Percentiles rank a stretch among this genome's conserved stretches.
phyloP scores from a whole-genome alignment of 2,329 filamentous ascomycete genomes.

The Gnomoniopsis smithogilvyi region DNA sequence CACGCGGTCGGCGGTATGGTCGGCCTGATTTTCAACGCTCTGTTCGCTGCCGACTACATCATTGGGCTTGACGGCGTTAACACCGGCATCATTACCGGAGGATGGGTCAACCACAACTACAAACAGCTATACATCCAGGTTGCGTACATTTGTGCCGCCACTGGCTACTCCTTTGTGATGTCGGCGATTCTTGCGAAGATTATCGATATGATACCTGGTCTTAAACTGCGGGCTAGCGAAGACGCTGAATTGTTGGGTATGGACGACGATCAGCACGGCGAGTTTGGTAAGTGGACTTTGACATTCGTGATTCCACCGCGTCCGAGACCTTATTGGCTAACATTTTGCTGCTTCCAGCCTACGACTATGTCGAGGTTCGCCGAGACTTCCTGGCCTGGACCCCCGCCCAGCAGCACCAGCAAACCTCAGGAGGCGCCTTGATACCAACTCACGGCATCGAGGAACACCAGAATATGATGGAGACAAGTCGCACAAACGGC shows the following conservation, averaged over 20 bases:
- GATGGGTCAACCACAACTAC: conserved; percentile 74
- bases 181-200: conserved; percentile 70
- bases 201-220: conserved; percentile 73
- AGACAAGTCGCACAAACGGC: conserved; percentile 5
- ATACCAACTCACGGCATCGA: conserved; percentile 71
- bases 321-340: not conserved
- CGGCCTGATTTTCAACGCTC: conserved; percentile 68
- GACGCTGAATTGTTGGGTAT: conserved; percentile 83
- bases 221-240: conserved; percentile 75
- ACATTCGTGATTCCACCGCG: not conserved
- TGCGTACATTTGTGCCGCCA: conserved; percentile 67
- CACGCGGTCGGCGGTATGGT: conserved; percentile 68
- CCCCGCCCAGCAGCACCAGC: conserved; percentile 66
- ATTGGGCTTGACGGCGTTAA: conserved; percentile 77
- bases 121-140: conserved; percentile 76
- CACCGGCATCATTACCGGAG: conserved; percentile 58
- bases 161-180: conserved; percentile 69
- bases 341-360: conserved; percentile 38
- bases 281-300: conserved; percentile 52
- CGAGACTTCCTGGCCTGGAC: conserved; percentile 88
- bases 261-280: conserved; percentile 87
- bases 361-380: conserved; percentile 84
- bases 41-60: conserved; percentile 68
- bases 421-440: conserved; percentile 52
- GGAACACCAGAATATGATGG: conserved; percentile 61